These are phyloP conservation scores for Pseudogymnoascus sp. DNA, from an alignment of 2,329 filamentous ascomycete genomes.

Conservation along the genomic window DNA sequence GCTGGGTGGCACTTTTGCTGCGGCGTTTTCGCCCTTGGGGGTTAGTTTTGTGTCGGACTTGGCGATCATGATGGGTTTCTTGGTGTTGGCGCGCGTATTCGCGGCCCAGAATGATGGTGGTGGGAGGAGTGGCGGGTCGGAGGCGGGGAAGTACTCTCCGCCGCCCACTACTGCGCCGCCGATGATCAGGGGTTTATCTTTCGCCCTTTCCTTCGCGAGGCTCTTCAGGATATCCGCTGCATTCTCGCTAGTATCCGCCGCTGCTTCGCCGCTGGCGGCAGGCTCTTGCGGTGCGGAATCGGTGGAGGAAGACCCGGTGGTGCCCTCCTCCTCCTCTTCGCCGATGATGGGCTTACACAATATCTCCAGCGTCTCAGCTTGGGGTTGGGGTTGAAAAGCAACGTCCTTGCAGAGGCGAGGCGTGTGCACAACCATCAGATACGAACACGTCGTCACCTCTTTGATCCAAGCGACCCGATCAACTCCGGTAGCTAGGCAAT, in stretches of 20 bases:
- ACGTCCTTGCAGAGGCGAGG: conserved; percentile 67
- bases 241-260: conserved; percentile 19
- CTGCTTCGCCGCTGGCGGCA: conserved; percentile 18
- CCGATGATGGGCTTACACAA: neutral
- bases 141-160: conserved; percentile 46
- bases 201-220: conserved; percentile 12
- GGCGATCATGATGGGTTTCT: neutral
- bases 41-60: conserved; percentile 1
- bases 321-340: neutral
- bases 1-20: neutral
- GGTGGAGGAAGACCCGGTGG: neutral
- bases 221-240: conserved; percentile 26
- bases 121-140: conserved; percentile 38
- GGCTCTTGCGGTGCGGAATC: conserved; percentile 42
- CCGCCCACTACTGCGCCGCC: conserved; percentile 55
- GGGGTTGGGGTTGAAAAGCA: conserved; percentile 43
- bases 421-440: conserved; percentile 69
- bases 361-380: neutral
- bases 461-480: conserved; percentile 68
- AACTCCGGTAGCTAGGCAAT: conserved; percentile 55
- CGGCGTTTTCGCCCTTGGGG: neutral
- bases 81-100: neutral
- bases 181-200: conserved; percentile 37
- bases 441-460: conserved; percentile 64
- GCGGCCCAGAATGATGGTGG: neutral